Percentiles rank a stretch among this genome's conserved stretches.
Evolutionary conservation across 495 filamentous ascomycete species (phyloP).

Genomic region (Aspergillus saccharolyticus): DNA sequence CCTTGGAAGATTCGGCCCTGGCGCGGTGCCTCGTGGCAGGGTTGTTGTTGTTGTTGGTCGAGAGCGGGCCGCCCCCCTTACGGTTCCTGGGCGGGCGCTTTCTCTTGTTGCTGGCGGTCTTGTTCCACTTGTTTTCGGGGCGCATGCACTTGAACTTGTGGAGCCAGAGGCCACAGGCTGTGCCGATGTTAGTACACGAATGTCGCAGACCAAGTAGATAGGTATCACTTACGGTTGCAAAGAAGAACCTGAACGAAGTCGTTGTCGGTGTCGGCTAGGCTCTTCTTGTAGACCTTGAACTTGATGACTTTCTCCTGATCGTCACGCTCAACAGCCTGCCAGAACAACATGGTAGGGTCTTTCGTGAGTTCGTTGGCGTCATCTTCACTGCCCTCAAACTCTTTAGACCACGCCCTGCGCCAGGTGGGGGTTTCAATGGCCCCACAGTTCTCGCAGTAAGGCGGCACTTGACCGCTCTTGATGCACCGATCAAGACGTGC

Average conservation of each 20-base stretch:
- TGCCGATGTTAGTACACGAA: conserved; percentile 21
- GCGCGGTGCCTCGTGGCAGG: conserved; percentile 28
- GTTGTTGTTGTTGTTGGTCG: conserved; percentile 21
- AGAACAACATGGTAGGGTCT: conserved; percentile 54
- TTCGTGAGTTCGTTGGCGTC: conserved; percentile 63
- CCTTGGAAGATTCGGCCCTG: conserved; percentile 24
- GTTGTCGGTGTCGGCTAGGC: conserved; percentile 57
- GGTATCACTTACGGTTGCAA: conserved; percentile 72
- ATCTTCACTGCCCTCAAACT: conserved; percentile 54
- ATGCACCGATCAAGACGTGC: conserved; percentile 59
- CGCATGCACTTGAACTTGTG: conserved; percentile 80
- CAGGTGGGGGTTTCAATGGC: conserved; percentile 93
- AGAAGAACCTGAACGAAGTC: conserved; percentile 65
- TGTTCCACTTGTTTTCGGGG: conserved; percentile 77
- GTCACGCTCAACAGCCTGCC: conserved; percentile 61
- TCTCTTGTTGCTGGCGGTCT: conserved; percentile 39
- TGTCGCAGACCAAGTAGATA: conserved; percentile 5
- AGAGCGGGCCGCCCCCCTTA: conserved; percentile 30
- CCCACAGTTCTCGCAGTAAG: conserved; percentile 87
- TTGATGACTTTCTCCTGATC: conserved; percentile 50
- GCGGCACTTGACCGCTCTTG: conserved; percentile 66
- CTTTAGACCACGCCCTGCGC: conserved; percentile 79
- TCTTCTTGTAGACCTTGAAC: conserved; percentile 75
- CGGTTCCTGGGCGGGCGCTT: conserved; percentile 38
- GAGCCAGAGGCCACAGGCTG: conserved; percentile 89